phyloP scores from a whole-genome alignment of 2,329 filamentous ascomycete species.

The Talaromyces sp. region DNA sequence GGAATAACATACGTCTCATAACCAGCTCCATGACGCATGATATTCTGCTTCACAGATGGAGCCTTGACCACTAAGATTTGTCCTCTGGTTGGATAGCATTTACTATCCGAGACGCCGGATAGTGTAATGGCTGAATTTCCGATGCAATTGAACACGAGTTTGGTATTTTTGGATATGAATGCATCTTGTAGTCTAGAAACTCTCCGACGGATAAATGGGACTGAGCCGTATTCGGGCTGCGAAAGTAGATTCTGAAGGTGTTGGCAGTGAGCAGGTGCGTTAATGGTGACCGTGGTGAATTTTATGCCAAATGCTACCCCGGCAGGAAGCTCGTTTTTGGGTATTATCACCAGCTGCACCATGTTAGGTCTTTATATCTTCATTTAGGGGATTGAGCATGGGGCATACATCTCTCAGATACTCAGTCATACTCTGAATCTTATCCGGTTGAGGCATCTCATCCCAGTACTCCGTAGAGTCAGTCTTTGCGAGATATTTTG shows the following conservation, averaged over 20 bases:
- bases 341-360: slow-evolving; percentile 20
- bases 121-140: slow-evolving; percentile 32
- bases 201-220: slow-evolving; percentile 24
- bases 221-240: slow-evolving; percentile 40
- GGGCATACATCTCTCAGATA: slow-evolving; percentile 42
- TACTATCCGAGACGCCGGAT: slow-evolving; percentile 36
- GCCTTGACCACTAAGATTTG: slow-evolving; percentile 50
- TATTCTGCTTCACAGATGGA: slow-evolving; percentile 48
- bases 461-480: slow-evolving; percentile 45
- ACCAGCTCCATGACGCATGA: slow-evolving; percentile 61
- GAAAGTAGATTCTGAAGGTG: slow-evolving; percentile 43
- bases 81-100: slow-evolving; percentile 45
- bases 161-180: slow-evolving; percentile 9
- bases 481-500: slow-evolving; percentile 38
- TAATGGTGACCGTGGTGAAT: slow-evolving; percentile 44
- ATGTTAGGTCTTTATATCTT: neutral
- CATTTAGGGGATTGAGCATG: neutral
- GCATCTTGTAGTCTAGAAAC: slow-evolving; percentile 3
- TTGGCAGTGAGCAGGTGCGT: slow-evolving; percentile 42
- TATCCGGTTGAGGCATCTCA: slow-evolving; percentile 37
- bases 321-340: slow-evolving; percentile 30
- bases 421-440: slow-evolving; percentile 41
- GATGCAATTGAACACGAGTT: slow-evolving; percentile 26
- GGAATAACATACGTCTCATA: slow-evolving; percentile 63
- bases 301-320: slow-evolving; percentile 41